Base-by-base conservation (phyloP, 2,329 filamentous ascomycete genomes). In the Apiospora hydei region DNA sequence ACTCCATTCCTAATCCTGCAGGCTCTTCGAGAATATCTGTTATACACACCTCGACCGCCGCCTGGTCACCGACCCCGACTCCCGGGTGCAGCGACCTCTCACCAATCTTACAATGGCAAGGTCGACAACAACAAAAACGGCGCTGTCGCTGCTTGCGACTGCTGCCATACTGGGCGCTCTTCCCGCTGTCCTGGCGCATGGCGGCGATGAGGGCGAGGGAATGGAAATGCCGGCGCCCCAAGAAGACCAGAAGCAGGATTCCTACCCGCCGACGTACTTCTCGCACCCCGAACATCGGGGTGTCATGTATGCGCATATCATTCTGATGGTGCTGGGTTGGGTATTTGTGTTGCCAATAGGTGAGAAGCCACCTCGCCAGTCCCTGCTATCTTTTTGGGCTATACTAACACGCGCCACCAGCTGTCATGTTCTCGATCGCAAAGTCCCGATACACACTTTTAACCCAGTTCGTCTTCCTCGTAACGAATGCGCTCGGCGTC, bases 371-470 rank as follows among this genome's bases (percentile, higher is more conserved):
- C 16, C 30, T 41, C 24, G 21, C 43, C 30, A 51, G 46, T 34
- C 43, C 21, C 26, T 67, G 30, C 46, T 16, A n/a, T 26, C 7
- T 14, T 43, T 30, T 34, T 38, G 47, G 47, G 66, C 76, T 77
- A 72, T 79, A 57, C 21, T 30, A 14, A 67, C 8, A 4, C 46
- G n/a, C 49, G 57, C 72, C 24, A 77, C 43, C 18, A 96, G 94
- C 90, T 75, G 91, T 97, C 68, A 94, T 98, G 91, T 87, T 98
- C 75, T 97, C 94, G 71, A 86, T 98, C 74, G 92, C 92, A 47
- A 90, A 89, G 73, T 98, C 95, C 61, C 89, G 92, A 74, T 91
- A 93, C 77, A 92, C 92, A 0, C 85, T 97, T 2, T 85, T 87
- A 0, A 82, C 87, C 0, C 95, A 98, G 78, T 87, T 95, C 73